Base-by-base conservation (phyloP, 2,329 filamentous ascomycete genomes). In the Biscogniauxia mediterranea region DNA sequence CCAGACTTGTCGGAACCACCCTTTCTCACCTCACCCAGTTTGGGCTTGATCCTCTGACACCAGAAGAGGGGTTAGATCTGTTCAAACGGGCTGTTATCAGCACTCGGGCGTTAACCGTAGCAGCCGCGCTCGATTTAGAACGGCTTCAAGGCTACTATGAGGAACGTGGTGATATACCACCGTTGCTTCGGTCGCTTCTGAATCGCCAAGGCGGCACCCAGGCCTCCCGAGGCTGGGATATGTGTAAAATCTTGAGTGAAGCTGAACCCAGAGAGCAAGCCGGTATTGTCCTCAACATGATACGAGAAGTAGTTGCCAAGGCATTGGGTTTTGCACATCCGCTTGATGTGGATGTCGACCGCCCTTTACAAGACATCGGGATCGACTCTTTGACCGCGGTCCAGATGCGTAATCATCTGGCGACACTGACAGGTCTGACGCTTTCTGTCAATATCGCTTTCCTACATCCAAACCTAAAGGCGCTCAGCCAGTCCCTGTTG, bases 361-460 rank as follows among this genome's bases (percentile, higher is more conserved):
- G 61, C 11, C 63, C 68, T 53, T 55, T 71, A 50, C 58, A 69
- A 55, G 66, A 70, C n/a, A 66, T 70, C 20, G 69, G 69, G 8
- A 68, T 72, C 49, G 69, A 72, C 61, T 71, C 70, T 1, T 64
- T 73, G 56, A 69, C 69, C 8, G 69, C 70, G 25, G 64, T 73
- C 15, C 66, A 64, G 63, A 65, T 69, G 50, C 69, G 64, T 53
- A 72, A 72, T 59, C 64, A 66, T 56, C 61, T 72, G 56, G 65
- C 64, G 23, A 63, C 54, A 25, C 57, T 66, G 61, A 70, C 69
- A n/a, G 64, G 64, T 5, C 53, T 71, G 42, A 59, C 60, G 7
- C 66, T 71, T 8, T 66, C 66, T 17, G 60, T 63, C 51, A 69
- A 68, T 55, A 65, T 70, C 49, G 64, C 61, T 20, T 63, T 68